phyloP scores from a whole-genome alignment of 305 asterid genomes.

The Ilex paraguariensis region DNA sequence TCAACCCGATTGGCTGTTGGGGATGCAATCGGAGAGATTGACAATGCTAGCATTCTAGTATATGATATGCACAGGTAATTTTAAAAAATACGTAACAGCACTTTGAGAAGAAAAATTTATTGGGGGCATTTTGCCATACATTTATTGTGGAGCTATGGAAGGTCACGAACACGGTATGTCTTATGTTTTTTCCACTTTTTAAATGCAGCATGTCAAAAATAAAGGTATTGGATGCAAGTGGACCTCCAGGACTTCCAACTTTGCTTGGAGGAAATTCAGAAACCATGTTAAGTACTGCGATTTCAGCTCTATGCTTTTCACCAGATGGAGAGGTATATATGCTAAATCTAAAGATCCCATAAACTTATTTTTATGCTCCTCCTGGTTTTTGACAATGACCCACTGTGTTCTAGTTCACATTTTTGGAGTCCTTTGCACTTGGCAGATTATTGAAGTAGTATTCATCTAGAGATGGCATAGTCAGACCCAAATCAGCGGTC shows the following conservation, averaged over 20 bases:
- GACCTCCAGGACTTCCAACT: conserved; percentile 93
- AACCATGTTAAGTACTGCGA: conserved; percentile 56
- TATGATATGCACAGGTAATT: conserved; percentile 93
- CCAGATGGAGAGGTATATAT: conserved; percentile 90
- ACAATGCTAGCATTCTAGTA: conserved; percentile 63
- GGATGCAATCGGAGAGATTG: conserved; percentile 81
- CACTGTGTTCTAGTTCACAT: background rate
- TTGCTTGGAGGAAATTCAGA: conserved; percentile 73
- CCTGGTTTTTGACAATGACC: background rate
- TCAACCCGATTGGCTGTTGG: conserved; percentile 92
- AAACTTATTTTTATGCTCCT: too few relatives aligned
- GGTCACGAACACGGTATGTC: background rate
- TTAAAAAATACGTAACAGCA: conserved; percentile 1
- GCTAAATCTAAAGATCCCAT: too few relatives aligned
- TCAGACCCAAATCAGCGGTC: too few relatives aligned
- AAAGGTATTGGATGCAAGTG: conserved; percentile 97
- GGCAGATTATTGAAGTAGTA: background rate
- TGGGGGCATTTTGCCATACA: background rate
- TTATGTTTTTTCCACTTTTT: conserved; percentile 4
- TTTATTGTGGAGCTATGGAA: too few relatives aligned
- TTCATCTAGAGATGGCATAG: too few relatives aligned
- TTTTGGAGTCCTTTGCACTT: background rate
- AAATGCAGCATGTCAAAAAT: conserved; percentile 77
- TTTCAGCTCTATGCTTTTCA: conserved; percentile 92
- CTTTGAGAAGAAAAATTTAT: background rate